Conservation (phyloP, 139 green algal species). For the Volvox reticuliferus region DNA sequence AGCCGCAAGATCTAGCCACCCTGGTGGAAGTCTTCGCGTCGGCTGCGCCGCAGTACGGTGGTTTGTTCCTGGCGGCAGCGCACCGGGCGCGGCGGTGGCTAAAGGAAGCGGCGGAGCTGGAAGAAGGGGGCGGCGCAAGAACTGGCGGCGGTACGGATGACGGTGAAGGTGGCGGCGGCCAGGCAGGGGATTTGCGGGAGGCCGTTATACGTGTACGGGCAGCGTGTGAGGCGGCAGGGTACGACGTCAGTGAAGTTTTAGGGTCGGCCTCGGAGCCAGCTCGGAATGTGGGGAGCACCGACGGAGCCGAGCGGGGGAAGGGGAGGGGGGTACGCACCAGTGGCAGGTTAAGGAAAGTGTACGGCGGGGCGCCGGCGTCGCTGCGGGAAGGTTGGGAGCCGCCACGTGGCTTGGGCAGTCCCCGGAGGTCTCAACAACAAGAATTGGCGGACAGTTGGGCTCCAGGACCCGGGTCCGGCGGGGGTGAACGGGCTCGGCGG, state of each 20-base stretch:
- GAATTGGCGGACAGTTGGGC: no score
- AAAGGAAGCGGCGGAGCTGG: neutral
- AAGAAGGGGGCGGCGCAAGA: neutral
- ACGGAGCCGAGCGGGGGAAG: neutral
- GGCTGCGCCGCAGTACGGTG: conserved; percentile 35
- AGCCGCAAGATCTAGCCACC: neutral
- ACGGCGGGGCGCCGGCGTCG: no score
- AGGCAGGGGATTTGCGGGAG: neutral
- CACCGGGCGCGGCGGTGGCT: conserved; percentile 5
- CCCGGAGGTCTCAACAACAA: no score
- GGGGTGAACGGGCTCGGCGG: no score
- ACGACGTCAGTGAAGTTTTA: conserved; percentile 5
- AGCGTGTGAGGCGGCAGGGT: conserved; percentile 22
- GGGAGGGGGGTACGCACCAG: neutral
- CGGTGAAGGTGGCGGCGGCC: neutral
- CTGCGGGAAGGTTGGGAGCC: no score
- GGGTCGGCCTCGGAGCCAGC: neutral
- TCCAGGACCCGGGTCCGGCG: no score
- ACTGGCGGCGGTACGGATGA: neutral
- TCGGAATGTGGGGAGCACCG: no score
- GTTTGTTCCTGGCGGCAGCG: conserved; percentile 39
- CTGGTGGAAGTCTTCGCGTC: conserved; percentile 15
- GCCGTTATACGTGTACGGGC: neutral
- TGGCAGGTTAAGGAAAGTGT: neutral
- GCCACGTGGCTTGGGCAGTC: no score